Conservation (phyloP, 2,329 filamentous ascomycete genomes). For the Mycosphaerelloides madeirae region DNA sequence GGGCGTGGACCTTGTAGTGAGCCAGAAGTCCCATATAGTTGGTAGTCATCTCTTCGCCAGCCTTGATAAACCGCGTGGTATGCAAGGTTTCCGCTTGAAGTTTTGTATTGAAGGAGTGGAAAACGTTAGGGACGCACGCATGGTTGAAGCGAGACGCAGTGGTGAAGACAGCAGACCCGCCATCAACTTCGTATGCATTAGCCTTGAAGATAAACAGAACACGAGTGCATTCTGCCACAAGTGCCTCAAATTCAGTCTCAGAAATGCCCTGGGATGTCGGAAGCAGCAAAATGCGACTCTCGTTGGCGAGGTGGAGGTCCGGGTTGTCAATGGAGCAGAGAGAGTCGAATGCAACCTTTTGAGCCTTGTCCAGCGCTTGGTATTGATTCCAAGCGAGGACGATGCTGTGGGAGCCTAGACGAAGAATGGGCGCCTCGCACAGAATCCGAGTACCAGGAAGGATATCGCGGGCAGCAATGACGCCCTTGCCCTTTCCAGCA, state of each 20-base stretch:
- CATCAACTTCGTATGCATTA: background rate
- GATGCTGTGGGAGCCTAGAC: slow-evolving; percentile 12
- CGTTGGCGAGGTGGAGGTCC: slow-evolving; percentile 17
- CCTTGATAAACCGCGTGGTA: slow-evolving; percentile 25
- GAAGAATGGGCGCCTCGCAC: slow-evolving; percentile 21
- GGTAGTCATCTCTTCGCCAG: slow-evolving; percentile 27
- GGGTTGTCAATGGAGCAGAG: background rate
- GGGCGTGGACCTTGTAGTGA: slow-evolving; percentile 7
- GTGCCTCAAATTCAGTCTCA: no score
- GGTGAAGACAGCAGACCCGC: slow-evolving; percentile 14
- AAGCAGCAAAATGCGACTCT: slow-evolving; percentile 10
- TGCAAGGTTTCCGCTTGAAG: slow-evolving; percentile 21
- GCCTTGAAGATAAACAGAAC: slow-evolving; percentile 23
- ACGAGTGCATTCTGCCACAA: slow-evolving; percentile 12
- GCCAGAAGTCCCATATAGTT: slow-evolving; percentile 17
- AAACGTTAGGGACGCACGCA: slow-evolving; percentile 25
- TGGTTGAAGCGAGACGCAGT: slow-evolving; percentile 21
- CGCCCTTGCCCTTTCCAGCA: slow-evolving; percentile 20
- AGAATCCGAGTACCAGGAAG: slow-evolving; percentile 24
- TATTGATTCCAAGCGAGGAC: slow-evolving; percentile 18
- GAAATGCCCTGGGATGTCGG: background rate
- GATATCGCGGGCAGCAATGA: slow-evolving; percentile 23
- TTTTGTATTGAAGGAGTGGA: slow-evolving; percentile 17
- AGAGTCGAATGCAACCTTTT: slow-evolving; percentile 18
- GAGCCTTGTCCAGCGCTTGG: slow-evolving; percentile 11